These are phyloP conservation scores for Pittosporum tobira DNA, from an alignment of 129 eudicot genomes.

Conservation along the genomic window DNA sequence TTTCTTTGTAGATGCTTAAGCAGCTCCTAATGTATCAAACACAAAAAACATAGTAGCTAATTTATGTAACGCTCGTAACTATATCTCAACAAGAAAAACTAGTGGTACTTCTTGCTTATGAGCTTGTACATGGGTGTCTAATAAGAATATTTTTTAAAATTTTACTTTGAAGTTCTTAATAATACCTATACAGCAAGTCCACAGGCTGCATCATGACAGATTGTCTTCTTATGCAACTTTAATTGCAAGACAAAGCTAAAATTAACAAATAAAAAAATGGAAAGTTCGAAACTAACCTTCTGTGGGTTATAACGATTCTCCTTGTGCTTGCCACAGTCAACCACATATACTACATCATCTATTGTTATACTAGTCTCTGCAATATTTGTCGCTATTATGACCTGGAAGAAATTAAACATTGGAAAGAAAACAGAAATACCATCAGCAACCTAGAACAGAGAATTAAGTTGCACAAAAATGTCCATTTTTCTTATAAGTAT, in stretches of 20 bases:
- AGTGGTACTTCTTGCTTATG: too few species aligned
- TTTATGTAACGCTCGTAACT: background rate
- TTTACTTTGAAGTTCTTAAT: background rate
- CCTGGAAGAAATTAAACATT: constrained; percentile 36
- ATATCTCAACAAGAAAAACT: too few species aligned
- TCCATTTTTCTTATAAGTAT: too few species aligned
- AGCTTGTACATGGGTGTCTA: too few species aligned
- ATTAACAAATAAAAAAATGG: too few species aligned
- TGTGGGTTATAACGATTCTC: constrained; percentile 94
- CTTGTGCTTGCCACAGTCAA: constrained; percentile 92
- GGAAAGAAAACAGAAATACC: constrained; percentile 8
- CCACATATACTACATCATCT: constrained; percentile 94
- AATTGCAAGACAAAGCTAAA: background rate
- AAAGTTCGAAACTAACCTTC: constrained; percentile 47
- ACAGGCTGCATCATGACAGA: constrained; percentile 3
- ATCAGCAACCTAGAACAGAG: background rate
- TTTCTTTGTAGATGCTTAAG: background rate
- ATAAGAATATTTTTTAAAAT: too few species aligned
- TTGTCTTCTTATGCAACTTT: background rate
- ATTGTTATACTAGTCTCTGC: constrained; percentile 98
- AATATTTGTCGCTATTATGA: constrained; percentile 91
- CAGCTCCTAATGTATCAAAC: background rate
- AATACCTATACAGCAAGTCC: background rate
- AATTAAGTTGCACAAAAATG: background rate
- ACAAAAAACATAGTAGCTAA: background rate